Percentiles rank a stretch among this genome's conserved stretches.
These are phyloP conservation scores for Populus pruinosa DNA, from an alignment of 345 rosid genomes.

Conservation along the genomic window DNA sequence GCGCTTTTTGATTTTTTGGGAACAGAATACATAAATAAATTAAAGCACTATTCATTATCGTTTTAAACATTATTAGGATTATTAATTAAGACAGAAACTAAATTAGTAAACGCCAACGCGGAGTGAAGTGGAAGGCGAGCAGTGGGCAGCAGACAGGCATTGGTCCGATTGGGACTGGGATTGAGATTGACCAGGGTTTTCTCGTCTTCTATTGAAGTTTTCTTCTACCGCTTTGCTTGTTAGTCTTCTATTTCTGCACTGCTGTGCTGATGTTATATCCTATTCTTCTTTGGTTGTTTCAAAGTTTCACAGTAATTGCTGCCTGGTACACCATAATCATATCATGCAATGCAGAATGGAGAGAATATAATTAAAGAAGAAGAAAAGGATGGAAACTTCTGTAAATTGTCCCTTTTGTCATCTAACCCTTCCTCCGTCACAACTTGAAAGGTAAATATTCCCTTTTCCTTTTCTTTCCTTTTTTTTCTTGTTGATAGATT, in stretches of 20 bases:
- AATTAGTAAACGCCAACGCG: background rate
- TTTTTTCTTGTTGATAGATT: too few relatives aligned
- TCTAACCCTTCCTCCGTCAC: conserved; percentile 33
- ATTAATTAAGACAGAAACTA: too few relatives aligned
- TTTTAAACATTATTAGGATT: background rate
- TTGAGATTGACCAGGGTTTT: background rate
- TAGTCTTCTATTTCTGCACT: too few relatives aligned
- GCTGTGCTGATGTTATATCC: background rate
- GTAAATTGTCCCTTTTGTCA: conserved; percentile 57
- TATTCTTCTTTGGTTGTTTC: background rate
- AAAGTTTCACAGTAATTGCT: background rate
- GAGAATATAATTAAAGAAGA: background rate
- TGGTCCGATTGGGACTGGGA: background rate
- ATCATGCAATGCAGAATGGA: background rate
- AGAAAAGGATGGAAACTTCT: conserved; percentile 27
- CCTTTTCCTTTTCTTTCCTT: background rate
- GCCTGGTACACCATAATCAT: background rate
- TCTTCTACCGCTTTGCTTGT: background rate
- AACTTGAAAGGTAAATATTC: conserved; percentile 20
- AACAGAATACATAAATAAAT: too few relatives aligned
- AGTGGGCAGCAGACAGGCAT: background rate
- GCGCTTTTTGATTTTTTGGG: too few relatives aligned
- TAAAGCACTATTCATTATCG: background rate
- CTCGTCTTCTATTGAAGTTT: background rate
- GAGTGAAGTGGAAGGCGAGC: background rate